phyloP scores from a whole-genome alignment of 2,329 filamentous ascomycete species.

The Trichoderma semiorbis region DNA sequence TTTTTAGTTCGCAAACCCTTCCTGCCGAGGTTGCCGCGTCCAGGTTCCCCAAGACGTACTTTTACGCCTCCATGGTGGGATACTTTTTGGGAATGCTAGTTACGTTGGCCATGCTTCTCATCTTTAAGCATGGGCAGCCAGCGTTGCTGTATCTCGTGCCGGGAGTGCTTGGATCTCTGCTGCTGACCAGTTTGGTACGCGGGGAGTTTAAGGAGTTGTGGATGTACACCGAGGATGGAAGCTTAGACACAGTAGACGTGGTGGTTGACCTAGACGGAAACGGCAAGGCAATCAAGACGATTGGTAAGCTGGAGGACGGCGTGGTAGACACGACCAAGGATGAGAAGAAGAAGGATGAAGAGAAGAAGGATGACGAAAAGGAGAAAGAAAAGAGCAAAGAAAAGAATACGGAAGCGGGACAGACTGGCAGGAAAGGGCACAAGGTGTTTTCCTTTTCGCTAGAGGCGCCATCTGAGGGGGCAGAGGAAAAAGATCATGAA shows the following conservation, averaged over 20 bases:
- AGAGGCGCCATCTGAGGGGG: slow-evolving; percentile 27
- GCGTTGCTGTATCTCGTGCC: slow-evolving; percentile 91
- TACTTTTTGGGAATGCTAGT: slow-evolving; percentile 75
- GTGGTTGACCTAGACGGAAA: slow-evolving; percentile 53
- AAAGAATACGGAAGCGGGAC: slow-evolving; percentile 19
- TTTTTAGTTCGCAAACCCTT: slow-evolving; percentile 24
- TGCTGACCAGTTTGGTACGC: slow-evolving; percentile 66
- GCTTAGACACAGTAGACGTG: slow-evolving; percentile 51
- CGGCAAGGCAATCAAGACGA: slow-evolving; percentile 43
- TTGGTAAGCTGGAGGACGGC: slow-evolving; percentile 37
- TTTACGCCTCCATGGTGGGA: slow-evolving; percentile 70
- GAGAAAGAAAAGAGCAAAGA: slow-evolving; percentile 20
- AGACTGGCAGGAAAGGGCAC: slow-evolving; percentile 24
- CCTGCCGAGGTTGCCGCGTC: slow-evolving; percentile 38
- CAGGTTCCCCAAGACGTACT: slow-evolving; percentile 79
- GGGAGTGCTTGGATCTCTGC: slow-evolving; percentile 70
- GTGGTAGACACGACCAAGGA: slow-evolving; percentile 36
- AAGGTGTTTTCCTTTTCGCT: slow-evolving; percentile 35
- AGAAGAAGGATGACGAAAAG: slow-evolving; percentile 15
- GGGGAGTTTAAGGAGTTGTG: slow-evolving; percentile 76
- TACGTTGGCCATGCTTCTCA: slow-evolving; percentile 72
- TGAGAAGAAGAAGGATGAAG: slow-evolving; percentile 26
- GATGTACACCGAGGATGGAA: slow-evolving; percentile 73
- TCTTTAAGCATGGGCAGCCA: slow-evolving; percentile 80
- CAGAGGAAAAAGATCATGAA: neutral